A percentile compares a stretch with the other conserved stretches of the same genome.
Evolutionary conservation across 768 basidiomycete species (phyloP).

Genomic region (Suillus subluteus): DNA sequence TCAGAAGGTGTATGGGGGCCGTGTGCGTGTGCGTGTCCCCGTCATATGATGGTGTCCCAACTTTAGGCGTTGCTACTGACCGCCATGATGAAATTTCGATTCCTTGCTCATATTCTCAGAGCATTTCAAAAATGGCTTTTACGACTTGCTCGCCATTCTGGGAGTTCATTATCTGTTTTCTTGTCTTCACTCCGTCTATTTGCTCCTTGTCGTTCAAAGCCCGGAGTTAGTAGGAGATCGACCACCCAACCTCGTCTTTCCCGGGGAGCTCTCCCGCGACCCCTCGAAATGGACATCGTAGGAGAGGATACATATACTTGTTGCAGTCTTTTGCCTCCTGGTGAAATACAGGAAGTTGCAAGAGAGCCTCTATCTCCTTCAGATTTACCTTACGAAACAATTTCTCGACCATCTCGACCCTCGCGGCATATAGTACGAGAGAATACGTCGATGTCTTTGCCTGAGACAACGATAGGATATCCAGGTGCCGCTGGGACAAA

Average conservation of each 20-base stretch:
- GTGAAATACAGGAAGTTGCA: not conserved
- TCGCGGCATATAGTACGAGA: not conserved
- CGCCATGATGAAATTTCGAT: not conserved
- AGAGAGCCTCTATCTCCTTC: constrained; percentile 1
- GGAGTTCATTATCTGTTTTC: not conserved
- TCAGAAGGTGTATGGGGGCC: not conserved
- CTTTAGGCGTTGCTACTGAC: not conserved
- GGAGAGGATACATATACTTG: not conserved
- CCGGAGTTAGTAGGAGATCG: not conserved
- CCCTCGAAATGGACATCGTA: not conserved
- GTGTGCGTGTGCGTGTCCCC: not conserved
- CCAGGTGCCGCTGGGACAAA: not conserved
- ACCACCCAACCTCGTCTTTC: not conserved
- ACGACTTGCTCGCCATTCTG: not conserved
- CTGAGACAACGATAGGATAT: not conserved
- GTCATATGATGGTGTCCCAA: not conserved
- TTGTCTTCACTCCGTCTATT: not conserved
- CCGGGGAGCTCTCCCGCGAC: not conserved
- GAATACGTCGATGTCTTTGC: not conserved
- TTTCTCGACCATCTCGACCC: not conserved
- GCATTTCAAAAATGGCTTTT: not conserved
- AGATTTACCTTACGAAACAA: not conserved
- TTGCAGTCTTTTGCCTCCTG: constrained; percentile 1
- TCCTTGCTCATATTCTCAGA: not conserved
- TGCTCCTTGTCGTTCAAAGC: not conserved